Percentiles rank a stretch among this genome's conserved stretches.
phyloP scores from a whole-genome alignment of 352 stramenopile genomes.

The Globisporangium paroecandrum region DNA sequence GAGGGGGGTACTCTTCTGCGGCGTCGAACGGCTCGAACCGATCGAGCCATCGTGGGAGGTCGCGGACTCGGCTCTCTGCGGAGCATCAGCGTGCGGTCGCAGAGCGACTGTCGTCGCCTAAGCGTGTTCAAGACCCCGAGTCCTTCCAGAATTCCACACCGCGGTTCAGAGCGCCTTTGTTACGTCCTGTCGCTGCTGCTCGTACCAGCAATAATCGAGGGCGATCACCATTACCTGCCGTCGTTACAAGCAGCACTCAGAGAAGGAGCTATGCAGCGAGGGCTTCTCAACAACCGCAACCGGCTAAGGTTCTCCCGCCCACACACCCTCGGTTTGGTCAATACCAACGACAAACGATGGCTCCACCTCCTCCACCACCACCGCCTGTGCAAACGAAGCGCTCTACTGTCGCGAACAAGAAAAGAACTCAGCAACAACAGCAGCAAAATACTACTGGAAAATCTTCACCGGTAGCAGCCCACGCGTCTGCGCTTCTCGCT shows the following conservation, averaged over 20 bases:
- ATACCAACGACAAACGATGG: not conserved
- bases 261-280: not conserved
- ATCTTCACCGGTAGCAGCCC: conserved; percentile 4
- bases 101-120: conserved; percentile 55
- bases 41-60: conserved; percentile 42
- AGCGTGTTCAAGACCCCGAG: conserved; percentile 22
- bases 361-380: not conserved
- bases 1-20: conserved; percentile 66
- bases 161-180: conserved; percentile 25
- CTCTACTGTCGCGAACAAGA: not conserved
- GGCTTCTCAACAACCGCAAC: not conserved
- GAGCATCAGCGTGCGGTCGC: conserved; percentile 54
- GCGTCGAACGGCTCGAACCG: conserved; percentile 47
- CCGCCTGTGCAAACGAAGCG: conserved; percentile 8
- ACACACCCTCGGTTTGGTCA: conserved; percentile 7
- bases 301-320: not conserved
- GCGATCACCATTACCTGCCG: conserved; percentile 26
- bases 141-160: conserved; percentile 13
- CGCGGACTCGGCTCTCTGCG: conserved; percentile 32
- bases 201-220: conserved; percentile 19
- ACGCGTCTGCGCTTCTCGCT: conserved; percentile 29
- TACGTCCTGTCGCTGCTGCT: conserved; percentile 17
- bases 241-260: not conserved
- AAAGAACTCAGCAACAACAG: not conserved
- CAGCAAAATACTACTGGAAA: not conserved